Percentiles rank a stretch among this genome's conserved stretches.
Evolutionary conservation across 23 red algal genomes (phyloP).

Genomic region (Porphyridium purpureum): DNA sequence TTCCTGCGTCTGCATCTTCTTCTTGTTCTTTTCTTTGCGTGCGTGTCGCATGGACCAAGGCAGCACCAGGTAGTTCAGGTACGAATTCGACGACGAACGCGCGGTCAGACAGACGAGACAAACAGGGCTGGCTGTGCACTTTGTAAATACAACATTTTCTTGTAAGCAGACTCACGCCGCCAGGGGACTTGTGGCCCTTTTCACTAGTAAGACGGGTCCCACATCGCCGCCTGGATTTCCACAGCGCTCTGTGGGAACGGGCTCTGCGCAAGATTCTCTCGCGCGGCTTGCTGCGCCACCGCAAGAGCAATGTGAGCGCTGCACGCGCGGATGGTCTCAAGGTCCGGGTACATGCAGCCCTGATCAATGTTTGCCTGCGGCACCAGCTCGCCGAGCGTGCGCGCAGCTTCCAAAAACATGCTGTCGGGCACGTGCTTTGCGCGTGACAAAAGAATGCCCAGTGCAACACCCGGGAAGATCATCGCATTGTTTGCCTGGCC

Average conservation of each 20-base stretch:
- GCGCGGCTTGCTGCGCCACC: conserved; percentile 30
- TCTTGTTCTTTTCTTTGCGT: too few relatives aligned
- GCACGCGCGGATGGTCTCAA: conserved; percentile 26
- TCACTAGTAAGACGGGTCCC: too few relatives aligned
- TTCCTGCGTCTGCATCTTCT: too few relatives aligned
- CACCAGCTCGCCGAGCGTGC: conserved; percentile 21
- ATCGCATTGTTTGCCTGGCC: conserved; percentile 89
- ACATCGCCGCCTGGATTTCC: conserved; percentile 16
- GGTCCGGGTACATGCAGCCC: conserved; percentile 45
- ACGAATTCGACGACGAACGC: too few relatives aligned
- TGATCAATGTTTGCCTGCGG: conserved; percentile 16
- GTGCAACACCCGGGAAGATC: conserved; percentile 64
- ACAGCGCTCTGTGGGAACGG: conserved; percentile 2
- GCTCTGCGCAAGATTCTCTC: conserved; percentile 13
- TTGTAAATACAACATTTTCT: too few relatives aligned
- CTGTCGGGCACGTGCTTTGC: conserved; percentile 54
- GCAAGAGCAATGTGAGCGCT: conserved; percentile 61
- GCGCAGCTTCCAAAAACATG: conserved; percentile 81
- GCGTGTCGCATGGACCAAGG: too few relatives aligned
- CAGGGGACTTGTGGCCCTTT: too few relatives aligned
- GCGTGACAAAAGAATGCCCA: conserved; percentile 49
- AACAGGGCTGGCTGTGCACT: too few relatives aligned
- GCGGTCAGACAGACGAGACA: too few relatives aligned
- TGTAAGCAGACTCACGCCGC: too few relatives aligned
- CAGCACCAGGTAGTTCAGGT: too few relatives aligned